A percentile compares a stretch with the other conserved stretches of the same genome.
Conservation (phyloP, 164 flowering plant species). For the Berberis vulgaris region DNA sequence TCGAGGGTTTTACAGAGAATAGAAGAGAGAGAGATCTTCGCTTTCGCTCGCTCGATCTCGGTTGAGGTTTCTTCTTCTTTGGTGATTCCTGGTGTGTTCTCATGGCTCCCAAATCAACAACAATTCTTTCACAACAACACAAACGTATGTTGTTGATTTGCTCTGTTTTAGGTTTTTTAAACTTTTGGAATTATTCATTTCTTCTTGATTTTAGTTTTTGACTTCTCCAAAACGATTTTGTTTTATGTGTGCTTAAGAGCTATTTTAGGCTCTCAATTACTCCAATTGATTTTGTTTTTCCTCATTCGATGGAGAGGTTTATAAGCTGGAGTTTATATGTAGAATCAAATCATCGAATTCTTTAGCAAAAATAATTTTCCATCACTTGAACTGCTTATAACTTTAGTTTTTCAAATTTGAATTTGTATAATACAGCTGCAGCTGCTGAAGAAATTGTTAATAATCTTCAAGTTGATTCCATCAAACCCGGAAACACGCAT, state of each 20-base stretch:
- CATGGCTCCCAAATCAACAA: conserved; percentile 17
- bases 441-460: conserved; percentile 30
- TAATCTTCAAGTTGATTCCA: conserved; percentile 28
- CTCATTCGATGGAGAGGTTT: too few relatives aligned
- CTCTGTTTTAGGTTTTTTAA: neutral
- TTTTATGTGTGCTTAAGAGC: neutral
- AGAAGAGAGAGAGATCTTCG: conserved; percentile 7
- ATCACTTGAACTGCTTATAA: too few relatives aligned
- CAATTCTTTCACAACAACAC: conserved; percentile 9
- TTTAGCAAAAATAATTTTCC: too few relatives aligned
- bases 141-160: conserved; percentile 22
- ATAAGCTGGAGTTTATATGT: too few relatives aligned
- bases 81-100: conserved; percentile 29
- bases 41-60: neutral
- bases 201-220: neutral
- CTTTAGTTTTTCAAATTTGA: neutral
- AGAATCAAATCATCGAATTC: too few relatives aligned
- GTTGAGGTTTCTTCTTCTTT: conserved; percentile 6
- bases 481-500: conserved; percentile 16
- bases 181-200: neutral
- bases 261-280: too few relatives aligned
- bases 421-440: conserved; percentile 23
- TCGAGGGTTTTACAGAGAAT: conserved; percentile 21
- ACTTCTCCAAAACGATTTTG: neutral
- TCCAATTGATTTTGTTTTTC: too few relatives aligned